Conservation (phyloP, 2,329 filamentous ascomycete species). For the Colletotrichum eremochloae region DNA sequence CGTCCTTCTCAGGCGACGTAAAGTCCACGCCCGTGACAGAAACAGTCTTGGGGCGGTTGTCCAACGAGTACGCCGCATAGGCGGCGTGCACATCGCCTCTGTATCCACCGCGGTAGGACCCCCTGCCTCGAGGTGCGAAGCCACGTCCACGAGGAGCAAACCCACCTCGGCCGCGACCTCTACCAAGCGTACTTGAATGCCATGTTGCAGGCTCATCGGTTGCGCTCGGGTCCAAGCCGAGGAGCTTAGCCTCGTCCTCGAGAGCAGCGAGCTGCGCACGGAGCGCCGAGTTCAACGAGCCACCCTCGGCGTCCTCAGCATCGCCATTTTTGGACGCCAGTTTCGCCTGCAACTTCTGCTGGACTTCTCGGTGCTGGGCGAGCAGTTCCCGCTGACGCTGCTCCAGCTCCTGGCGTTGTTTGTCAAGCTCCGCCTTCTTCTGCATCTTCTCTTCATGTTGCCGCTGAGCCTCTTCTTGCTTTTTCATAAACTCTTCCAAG, state of each 20-base stretch:
- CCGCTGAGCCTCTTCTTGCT: slow-evolving; percentile 80
- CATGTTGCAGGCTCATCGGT: slow-evolving; percentile 57
- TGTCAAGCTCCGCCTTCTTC: slow-evolving; percentile 73
- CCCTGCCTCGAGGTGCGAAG: slow-evolving; percentile 54
- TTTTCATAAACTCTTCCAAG: slow-evolving; percentile 75
- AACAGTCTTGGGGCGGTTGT: slow-evolving; percentile 80
- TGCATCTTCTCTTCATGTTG: slow-evolving; percentile 74
- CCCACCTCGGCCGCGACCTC: slow-evolving; percentile 60
- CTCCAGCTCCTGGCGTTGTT: slow-evolving; percentile 73
- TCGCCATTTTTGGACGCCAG: slow-evolving; percentile 64
- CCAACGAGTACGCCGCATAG: slow-evolving; percentile 76
- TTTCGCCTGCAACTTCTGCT: slow-evolving; percentile 70
- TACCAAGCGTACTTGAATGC: slow-evolving; percentile 47
- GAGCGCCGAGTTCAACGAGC: slow-evolving; percentile 68
- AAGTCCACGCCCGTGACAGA: slow-evolving; percentile 74
- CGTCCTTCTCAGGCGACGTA: slow-evolving; percentile 73
- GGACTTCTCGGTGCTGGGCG: slow-evolving; percentile 75
- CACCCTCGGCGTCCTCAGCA: slow-evolving; percentile 43
- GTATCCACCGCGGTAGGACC: slow-evolving; percentile 55
- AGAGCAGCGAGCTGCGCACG: slow-evolving; percentile 79
- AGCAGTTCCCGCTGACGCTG: slow-evolving; percentile 72
- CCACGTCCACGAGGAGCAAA: slow-evolving; percentile 52
- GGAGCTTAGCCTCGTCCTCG: slow-evolving; percentile 77
- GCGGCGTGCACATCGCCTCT: slow-evolving; percentile 64
- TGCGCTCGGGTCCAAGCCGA: slow-evolving; percentile 75